Percentiles rank a stretch among this genome's conserved stretches.
Conservation (phyloP, 371 early-diverging fungal species). For the Lichtheimia corymbifera region DNA sequence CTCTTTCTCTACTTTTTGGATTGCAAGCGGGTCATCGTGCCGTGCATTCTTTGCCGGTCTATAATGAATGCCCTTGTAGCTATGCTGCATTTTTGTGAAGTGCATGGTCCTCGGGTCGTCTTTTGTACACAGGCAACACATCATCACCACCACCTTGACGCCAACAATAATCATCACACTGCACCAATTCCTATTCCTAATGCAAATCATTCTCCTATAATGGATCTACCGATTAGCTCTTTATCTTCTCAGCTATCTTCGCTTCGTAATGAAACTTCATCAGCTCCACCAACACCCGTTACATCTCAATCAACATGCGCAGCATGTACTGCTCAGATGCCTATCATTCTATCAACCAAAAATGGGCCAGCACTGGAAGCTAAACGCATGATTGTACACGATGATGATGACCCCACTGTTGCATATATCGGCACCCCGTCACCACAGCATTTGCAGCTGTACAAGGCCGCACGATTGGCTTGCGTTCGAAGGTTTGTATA, state of each 20-base stretch:
- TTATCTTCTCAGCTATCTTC: too few species aligned
- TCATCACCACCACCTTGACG: constrained; percentile 9
- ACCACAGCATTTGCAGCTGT: constrained; percentile 54
- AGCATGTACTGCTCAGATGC: constrained; percentile 51
- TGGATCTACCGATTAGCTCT: constrained; percentile 6
- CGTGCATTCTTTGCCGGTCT: too few species aligned
- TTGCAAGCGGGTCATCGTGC: too few species aligned
- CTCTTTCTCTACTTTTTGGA: too few species aligned
- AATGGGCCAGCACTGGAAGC: constrained; percentile 30
- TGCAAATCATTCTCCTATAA: constrained; percentile 8
- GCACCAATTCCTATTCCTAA: constrained; percentile 6
- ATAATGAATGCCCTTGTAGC: constrained; percentile 57
- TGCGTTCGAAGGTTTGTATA: constrained; percentile 59
- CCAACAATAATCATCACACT: not conserved
- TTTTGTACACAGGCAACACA: constrained; percentile 60
- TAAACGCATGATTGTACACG: constrained; percentile 41
- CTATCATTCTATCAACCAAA: constrained; percentile 28
- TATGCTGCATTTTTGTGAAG: constrained; percentile 60
- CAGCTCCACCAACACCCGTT: constrained; percentile 1
- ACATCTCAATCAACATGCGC: constrained; percentile 27
- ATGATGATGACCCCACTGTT: constrained; percentile 47
- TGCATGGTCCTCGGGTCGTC: constrained; percentile 61
- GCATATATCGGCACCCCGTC: constrained; percentile 47
- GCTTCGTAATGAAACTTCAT: too few species aligned
- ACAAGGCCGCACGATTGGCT: constrained; percentile 56